These are phyloP conservation scores for Microbotryomycetes sp. DNA, from an alignment of 1,284 basidiomycete genomes.

Conservation along the genomic window DNA sequence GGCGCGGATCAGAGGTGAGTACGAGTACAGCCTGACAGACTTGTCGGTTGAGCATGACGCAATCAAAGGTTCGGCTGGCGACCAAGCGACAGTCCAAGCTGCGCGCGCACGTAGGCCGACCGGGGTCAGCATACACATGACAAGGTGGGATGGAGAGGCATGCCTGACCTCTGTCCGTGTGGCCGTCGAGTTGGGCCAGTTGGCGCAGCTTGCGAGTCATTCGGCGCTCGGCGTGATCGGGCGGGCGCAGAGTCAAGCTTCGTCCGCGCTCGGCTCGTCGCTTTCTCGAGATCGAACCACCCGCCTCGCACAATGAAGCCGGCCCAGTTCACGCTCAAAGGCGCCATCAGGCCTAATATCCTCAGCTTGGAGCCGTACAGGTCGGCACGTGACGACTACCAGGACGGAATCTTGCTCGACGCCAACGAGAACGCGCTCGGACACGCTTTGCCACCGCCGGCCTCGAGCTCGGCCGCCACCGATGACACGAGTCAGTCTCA, in stretches of 20 bases:
- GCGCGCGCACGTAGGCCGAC: background rate
- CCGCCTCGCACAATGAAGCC: slow-evolving; percentile 35
- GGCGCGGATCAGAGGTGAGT: slow-evolving; percentile 43
- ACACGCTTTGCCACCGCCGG: slow-evolving; percentile 57
- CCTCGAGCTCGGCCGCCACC: background rate
- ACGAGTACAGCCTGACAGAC: slow-evolving; percentile 76
- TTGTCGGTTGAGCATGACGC: slow-evolving; percentile 95
- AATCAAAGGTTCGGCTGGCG: slow-evolving; percentile 69
- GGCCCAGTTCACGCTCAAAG: slow-evolving; percentile 38
- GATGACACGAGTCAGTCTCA: slow-evolving; percentile 4
- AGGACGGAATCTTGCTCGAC: slow-evolving; percentile 72
- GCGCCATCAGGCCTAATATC: slow-evolving; percentile 78
- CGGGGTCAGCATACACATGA: background rate
- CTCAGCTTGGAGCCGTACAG: slow-evolving; percentile 86
- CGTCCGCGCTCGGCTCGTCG: background rate
- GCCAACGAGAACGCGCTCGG: slow-evolving; percentile 96
- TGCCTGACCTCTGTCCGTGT: slow-evolving; percentile 61
- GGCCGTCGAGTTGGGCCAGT: slow-evolving; percentile 48
- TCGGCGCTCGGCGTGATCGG: no score
- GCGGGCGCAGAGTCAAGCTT: background rate
- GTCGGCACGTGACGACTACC: slow-evolving; percentile 94
- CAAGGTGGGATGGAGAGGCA: no score
- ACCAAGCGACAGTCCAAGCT: slow-evolving; percentile 85
- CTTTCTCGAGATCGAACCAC: background rate
- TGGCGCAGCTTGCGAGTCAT: background rate